Percentiles rank a stretch among this genome's conserved stretches.
These are phyloP conservation scores for Skeletonema costatum DNA, from an alignment of 108 stramenopile genomes.

Conservation along the genomic window DNA sequence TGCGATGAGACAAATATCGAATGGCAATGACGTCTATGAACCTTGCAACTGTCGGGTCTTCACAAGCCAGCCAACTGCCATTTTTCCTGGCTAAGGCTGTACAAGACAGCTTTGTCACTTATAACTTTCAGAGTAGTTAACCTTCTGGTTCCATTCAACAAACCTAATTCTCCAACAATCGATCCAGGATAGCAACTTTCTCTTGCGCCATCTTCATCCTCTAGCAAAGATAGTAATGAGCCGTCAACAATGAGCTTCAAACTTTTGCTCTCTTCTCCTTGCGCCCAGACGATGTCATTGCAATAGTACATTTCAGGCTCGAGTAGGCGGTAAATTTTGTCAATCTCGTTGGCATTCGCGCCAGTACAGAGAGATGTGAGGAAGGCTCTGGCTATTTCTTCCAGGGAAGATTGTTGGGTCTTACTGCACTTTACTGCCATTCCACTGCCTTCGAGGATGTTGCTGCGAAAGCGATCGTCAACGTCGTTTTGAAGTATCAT, in stretches of 20 bases:
- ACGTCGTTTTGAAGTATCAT: slow-evolving; percentile 40
- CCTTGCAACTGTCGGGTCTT: slow-evolving; percentile 55
- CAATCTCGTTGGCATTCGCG: slow-evolving; percentile 23
- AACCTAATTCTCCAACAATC: slow-evolving; percentile 68
- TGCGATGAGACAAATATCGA: slow-evolving; percentile 50
- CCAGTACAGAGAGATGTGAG: slow-evolving; percentile 48
- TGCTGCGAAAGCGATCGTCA: slow-evolving; percentile 25
- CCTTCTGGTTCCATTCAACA: slow-evolving; percentile 56
- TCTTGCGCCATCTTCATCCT: slow-evolving; percentile 53
- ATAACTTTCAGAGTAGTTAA: slow-evolving; percentile 57
- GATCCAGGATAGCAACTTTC: slow-evolving; percentile 48
- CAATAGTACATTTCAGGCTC: slow-evolving; percentile 47
- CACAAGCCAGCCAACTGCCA: slow-evolving; percentile 45
- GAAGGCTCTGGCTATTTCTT: slow-evolving; percentile 27
- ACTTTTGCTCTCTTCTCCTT: slow-evolving; percentile 56
- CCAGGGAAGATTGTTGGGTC: neutral
- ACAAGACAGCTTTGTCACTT: slow-evolving; percentile 62
- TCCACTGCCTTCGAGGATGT: slow-evolving; percentile 1
- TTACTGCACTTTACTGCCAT: neutral
- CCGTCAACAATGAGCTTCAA: slow-evolving; percentile 62
- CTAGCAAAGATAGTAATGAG: slow-evolving; percentile 55
- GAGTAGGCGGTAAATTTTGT: slow-evolving; percentile 30
- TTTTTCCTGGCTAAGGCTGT: slow-evolving; percentile 51
- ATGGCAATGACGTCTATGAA: slow-evolving; percentile 68
- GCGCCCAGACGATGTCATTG: slow-evolving; percentile 59